These are phyloP conservation scores for Spathaspora sp. DNA, from an alignment of 1,139 yeast genomes.

Conservation along the genomic window DNA sequence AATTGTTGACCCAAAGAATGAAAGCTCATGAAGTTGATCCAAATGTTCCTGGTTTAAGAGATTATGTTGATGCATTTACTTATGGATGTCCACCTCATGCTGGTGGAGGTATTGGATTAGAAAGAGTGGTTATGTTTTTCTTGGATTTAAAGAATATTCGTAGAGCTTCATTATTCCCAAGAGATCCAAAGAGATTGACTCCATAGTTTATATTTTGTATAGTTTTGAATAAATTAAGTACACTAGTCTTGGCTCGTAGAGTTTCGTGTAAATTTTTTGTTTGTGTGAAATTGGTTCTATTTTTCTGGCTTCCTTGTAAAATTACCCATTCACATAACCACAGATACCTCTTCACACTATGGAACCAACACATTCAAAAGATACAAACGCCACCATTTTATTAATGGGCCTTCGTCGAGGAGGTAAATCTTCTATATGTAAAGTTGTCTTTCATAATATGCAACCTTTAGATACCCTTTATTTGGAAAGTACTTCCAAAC, in stretches of 20 bases:
- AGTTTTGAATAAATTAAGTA: background rate
- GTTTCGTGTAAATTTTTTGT: background rate
- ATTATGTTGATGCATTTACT: slow-evolving; percentile 87
- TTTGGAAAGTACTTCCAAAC: slow-evolving; percentile 85
- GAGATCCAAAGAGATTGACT: slow-evolving; percentile 93
- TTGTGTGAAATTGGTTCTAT: background rate
- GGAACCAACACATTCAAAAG: slow-evolving; percentile 37
- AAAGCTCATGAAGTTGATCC: slow-evolving; percentile 81
- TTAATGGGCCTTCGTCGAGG: slow-evolving; percentile 81
- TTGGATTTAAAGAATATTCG: slow-evolving; percentile 95
- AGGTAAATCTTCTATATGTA: slow-evolving; percentile 90
- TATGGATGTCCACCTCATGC: slow-evolving; percentile 99
- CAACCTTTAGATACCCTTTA: slow-evolving; percentile 92
- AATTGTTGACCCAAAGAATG: slow-evolving; percentile 78
- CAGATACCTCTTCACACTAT: slow-evolving; percentile 13
- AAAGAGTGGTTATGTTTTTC: slow-evolving; percentile 98
- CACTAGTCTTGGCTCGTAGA: background rate
- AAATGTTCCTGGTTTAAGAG: slow-evolving; percentile 74
- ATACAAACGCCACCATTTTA: slow-evolving; percentile 68
- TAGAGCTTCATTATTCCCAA: slow-evolving; percentile 96
- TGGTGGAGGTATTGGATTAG: slow-evolving; percentile 99
- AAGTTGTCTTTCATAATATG: slow-evolving; percentile 95
- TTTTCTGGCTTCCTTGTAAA: no score
- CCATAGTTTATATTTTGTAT: no score
- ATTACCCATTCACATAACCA: no score